Conservation (phyloP, 2,329 filamentous ascomycete species). For the Stagonosporopsis cucurbitacearum region DNA sequence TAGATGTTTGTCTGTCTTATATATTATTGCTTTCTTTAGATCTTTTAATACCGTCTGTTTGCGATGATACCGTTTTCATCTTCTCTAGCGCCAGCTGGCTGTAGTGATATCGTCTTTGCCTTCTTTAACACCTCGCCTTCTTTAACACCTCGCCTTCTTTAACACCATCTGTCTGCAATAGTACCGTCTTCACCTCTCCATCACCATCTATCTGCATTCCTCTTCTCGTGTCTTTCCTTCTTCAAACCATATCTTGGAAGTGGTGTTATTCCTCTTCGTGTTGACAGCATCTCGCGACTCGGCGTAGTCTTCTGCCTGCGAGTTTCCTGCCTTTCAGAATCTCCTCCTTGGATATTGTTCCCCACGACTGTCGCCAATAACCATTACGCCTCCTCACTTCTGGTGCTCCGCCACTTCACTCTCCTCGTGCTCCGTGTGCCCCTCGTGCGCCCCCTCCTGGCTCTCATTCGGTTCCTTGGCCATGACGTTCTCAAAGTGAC, state of each 20-base stretch:
- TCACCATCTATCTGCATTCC: background rate
- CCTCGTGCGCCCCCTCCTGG: slow-evolving; percentile 30
- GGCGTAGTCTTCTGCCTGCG: background rate
- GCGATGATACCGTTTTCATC: too few species aligned
- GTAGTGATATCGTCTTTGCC: too few species aligned
- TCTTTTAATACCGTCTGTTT: background rate
- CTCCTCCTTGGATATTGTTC: background rate
- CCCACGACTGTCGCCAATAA: background rate
- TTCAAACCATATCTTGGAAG: background rate
- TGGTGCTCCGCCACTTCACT: slow-evolving; percentile 31
- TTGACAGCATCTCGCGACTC: background rate
- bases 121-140: too few species aligned
- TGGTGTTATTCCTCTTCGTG: too few species aligned
- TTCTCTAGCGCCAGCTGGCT: background rate
- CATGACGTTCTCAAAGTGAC: slow-evolving; percentile 97
- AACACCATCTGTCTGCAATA: background rate
- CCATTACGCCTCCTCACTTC: slow-evolving; percentile 17
- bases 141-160: too few species aligned
- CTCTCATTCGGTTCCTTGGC: slow-evolving; percentile 66
- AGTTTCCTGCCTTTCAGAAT: background rate
- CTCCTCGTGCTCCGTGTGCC: slow-evolving; percentile 32
- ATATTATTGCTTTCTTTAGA: too few species aligned
- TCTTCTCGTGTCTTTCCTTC: background rate
- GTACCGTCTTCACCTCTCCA: background rate
- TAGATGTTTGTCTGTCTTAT: too few species aligned